phyloP scores from a whole-genome alignment of 2,329 filamentous ascomycete species.

The Penicillium hordei region DNA sequence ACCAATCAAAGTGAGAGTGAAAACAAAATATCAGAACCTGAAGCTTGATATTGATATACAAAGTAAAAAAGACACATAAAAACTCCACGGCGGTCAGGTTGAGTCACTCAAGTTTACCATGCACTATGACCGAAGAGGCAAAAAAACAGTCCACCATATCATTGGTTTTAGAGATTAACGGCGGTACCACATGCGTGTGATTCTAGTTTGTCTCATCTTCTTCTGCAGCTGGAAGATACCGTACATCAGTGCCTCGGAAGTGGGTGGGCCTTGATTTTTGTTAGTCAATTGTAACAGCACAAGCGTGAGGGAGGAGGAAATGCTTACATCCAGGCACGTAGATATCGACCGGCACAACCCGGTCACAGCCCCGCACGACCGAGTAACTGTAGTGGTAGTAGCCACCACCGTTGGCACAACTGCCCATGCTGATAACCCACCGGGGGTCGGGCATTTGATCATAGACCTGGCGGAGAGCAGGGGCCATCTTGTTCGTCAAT shows the following conservation, averaged over 20 bases:
- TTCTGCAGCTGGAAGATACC: constrained; percentile 77
- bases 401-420: constrained; percentile 80
- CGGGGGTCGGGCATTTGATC: constrained; percentile 93
- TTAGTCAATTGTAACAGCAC: constrained; percentile 12
- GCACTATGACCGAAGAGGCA: constrained; percentile 13
- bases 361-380: constrained; percentile 73
- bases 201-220: constrained; percentile 66
- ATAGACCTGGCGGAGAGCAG: constrained; percentile 82
- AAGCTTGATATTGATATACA: constrained; percentile 24
- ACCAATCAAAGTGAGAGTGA: constrained; percentile 1
- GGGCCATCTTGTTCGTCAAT: constrained; percentile 92
- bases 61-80: constrained; percentile 22
- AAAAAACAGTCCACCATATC: constrained; percentile 12
- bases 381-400: constrained; percentile 89
- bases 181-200: constrained; percentile 60
- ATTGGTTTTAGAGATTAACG: constrained; percentile 35
- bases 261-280: constrained; percentile 47
- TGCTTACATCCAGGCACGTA: constrained; percentile 78
- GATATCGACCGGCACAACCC: constrained; percentile 79
- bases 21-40: constrained; percentile 6
- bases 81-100: constrained; percentile 22
- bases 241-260: constrained; percentile 58
- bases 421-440: constrained; percentile 86
- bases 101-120: constrained; percentile 20
- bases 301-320: constrained; percentile 22